A percentile compares a stretch with the other conserved stretches of the same genome.
These are phyloP conservation scores for Amanita thiersii DNA, from an alignment of 768 basidiomycete species.

Conservation along the genomic window DNA sequence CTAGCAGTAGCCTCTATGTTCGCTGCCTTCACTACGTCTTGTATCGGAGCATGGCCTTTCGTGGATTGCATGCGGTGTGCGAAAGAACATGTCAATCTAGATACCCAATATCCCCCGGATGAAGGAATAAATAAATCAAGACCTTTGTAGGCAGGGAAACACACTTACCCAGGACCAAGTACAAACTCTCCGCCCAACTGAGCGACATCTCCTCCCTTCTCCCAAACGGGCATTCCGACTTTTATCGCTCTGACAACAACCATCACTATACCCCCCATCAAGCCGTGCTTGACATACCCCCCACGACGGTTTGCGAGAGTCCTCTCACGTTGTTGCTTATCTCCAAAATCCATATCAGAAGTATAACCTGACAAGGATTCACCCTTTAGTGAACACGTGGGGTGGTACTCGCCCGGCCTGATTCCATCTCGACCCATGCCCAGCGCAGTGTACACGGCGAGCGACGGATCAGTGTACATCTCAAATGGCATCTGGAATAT, in stretches of 20 bases:
- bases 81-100: slow-evolving; percentile 59
- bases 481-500: slow-evolving; percentile 66
- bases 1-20: not conserved
- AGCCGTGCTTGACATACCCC: slow-evolving; percentile 60
- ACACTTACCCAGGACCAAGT: slow-evolving; percentile 35
- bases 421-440: slow-evolving; percentile 50
- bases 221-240: slow-evolving; percentile 76
- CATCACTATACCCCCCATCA: slow-evolving; percentile 62
- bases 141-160: not conserved
- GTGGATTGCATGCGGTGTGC: slow-evolving; percentile 82
- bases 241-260: slow-evolving; percentile 64
- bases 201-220: slow-evolving; percentile 64
- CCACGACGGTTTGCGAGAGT: slow-evolving; percentile 11
- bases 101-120: not conserved
- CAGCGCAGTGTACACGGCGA: slow-evolving; percentile 60
- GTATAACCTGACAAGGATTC: not conserved
- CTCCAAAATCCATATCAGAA: not conserved
- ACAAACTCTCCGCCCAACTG: slow-evolving; percentile 90
- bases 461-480: slow-evolving; percentile 74
- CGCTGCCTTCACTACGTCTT: slow-evolving; percentile 58
- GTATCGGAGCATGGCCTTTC: slow-evolving; percentile 67
- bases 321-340: not conserved
- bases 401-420: not conserved
- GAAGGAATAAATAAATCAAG: slow-evolving; percentile 2
- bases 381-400: not conserved